phyloP scores from a whole-genome alignment of 306 rosid species.

The Lagenaria siceraria region DNA sequence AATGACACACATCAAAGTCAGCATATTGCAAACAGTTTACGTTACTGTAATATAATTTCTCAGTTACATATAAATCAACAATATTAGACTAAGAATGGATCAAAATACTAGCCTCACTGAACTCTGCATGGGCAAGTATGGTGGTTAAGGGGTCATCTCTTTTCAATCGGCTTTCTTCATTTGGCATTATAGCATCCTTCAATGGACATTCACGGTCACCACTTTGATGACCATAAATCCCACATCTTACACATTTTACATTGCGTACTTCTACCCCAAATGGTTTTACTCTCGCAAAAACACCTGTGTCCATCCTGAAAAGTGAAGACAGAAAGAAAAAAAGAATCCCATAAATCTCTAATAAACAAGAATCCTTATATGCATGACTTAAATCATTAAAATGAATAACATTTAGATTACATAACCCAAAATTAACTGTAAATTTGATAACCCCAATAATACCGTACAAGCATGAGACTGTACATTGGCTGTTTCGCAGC shows the following conservation, averaged over 20 bases:
- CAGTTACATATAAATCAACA: background rate
- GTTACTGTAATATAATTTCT: background rate
- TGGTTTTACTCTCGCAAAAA: slow-evolving; percentile 66
- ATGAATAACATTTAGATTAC: background rate
- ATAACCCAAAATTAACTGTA: background rate
- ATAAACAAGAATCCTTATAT: background rate
- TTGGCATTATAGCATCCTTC: slow-evolving; percentile 89
- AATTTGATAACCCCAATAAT: background rate
- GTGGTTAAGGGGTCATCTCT: slow-evolving; percentile 95
- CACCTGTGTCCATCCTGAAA: slow-evolving; percentile 94
- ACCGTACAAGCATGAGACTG: background rate
- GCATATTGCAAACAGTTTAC: background rate
- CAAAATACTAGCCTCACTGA: slow-evolving; percentile 46
- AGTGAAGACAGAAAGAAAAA: no score
- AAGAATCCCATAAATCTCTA: background rate
- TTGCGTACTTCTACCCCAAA: slow-evolving; percentile 92
- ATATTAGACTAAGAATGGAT: background rate
- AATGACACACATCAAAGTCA: background rate
- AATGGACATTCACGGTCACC: slow-evolving; percentile 96
- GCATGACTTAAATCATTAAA: background rate
- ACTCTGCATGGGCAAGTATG: slow-evolving; percentile 73
- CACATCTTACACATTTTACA: slow-evolving; percentile 90
- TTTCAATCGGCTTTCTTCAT: slow-evolving; percentile 70
- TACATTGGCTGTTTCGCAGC: background rate
- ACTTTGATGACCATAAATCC: slow-evolving; percentile 84